Base-by-base conservation (phyloP, 2,329 filamentous ascomycete genomes). In the Fusarium tuaranense region DNA sequence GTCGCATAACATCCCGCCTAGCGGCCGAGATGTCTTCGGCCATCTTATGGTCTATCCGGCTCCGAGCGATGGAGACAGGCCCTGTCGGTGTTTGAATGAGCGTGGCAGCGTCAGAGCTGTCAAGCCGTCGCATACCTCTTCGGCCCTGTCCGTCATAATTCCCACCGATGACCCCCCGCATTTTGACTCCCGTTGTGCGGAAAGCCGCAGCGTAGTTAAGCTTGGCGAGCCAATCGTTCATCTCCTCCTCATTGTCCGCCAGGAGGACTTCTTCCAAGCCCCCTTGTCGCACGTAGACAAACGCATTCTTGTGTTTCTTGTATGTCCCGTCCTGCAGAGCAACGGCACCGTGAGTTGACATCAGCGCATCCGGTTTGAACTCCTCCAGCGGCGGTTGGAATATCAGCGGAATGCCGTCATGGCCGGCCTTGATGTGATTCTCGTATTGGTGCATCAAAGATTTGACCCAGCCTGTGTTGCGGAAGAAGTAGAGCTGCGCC, bases 191-290 rank as follows among this genome's bases (percentile, higher is more conserved):
- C 7, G 95, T 94, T 1, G 95, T 97, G 76, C 95, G 91, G 82
- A 98, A 98, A 1, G 97, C 94, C 10, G 97, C 95, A 38, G 96
- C 96, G 81, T 98, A 98, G 81, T 99, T 99, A 70, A 99, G 89
- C 79, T 98, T 97, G 9, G 94, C 94, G 32, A 99, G 87, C 97
- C 97, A 99, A 80, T 99, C 97, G 78, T 98, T 97, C 88, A 97
- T 92, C 78, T 99, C 97, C 1, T 91, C 87, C 78, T 99, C 97
- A 63, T 91, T 95, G 78, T 98, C 95, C 7, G 97, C 96, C 20
- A 98, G 86, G 41, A 99, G 92, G 1, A 96, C 92, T 81, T 99
- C 97, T 79, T 99, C 96, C 44, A 95, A 87, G 1, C 95, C 94
- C 61, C 94, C 93, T 74, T 97, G 94, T 34, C 95, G 91, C 69